Percentiles rank a stretch among this genome's conserved stretches.
Evolutionary conservation across 2,329 filamentous ascomycete species (phyloP).

Genomic region (Rugonectria rugulosa): DNA sequence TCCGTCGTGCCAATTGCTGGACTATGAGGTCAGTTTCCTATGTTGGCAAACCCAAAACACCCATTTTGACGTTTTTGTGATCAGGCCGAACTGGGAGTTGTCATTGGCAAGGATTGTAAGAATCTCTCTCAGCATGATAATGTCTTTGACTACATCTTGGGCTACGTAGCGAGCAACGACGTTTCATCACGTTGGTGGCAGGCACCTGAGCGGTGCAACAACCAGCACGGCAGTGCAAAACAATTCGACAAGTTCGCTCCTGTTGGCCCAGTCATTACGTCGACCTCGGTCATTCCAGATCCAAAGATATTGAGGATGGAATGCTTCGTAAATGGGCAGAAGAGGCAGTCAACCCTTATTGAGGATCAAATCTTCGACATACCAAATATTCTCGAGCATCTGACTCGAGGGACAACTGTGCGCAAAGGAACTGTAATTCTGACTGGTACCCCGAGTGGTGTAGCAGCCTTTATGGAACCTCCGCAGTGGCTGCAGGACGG

Average conservation of each 20-base stretch:
- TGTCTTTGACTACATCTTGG: neutral
- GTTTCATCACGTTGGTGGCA: conserved; percentile 3
- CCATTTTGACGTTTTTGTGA: neutral
- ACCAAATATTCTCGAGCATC: neutral
- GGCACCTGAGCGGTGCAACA: neutral
- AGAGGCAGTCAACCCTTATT: conserved; percentile 2
- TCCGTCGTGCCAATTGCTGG: neutral
- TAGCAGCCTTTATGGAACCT: neutral
- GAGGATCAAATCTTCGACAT: conserved; percentile 2
- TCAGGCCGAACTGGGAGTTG: neutral
- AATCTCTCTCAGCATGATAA: neutral
- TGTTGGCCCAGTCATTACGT: neutral
- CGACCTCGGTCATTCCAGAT: neutral
- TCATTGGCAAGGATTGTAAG: conserved; percentile 1
- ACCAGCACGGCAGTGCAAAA: conserved; percentile 1
- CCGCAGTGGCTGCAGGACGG: neutral
- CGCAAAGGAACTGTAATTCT: neutral
- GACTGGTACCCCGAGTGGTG: conserved; percentile 1
- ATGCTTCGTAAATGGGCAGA: neutral
- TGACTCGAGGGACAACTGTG: neutral
- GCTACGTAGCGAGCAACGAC: neutral
- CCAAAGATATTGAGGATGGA: neutral
- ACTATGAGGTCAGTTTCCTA: neutral
- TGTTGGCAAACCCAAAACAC: neutral
- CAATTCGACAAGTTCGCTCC: conserved; percentile 1